phyloP scores from a whole-genome alignment of 2,329 filamentous ascomycete species.

The Alternaria viburni region DNA sequence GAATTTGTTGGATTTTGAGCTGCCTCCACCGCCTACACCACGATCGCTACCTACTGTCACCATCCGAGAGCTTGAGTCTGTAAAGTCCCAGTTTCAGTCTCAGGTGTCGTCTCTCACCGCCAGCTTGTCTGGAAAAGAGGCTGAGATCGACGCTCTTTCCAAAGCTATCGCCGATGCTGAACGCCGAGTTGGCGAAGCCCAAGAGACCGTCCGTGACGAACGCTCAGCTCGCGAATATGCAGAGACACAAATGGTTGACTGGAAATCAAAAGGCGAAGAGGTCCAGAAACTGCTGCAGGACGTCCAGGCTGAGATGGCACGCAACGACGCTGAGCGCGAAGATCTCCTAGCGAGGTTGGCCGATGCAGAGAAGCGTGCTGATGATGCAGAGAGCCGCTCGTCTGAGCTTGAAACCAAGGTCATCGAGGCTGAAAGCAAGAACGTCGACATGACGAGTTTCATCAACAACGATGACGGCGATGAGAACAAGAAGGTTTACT shows the following conservation, averaged over 20 bases:
- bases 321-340: conserved; percentile 80
- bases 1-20: conserved; percentile 77
- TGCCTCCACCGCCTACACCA: conserved; percentile 91
- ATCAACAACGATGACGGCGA: conserved; percentile 46
- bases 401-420: conserved; percentile 66
- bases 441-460: conserved; percentile 72
- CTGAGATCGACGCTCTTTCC: conserved; percentile 86
- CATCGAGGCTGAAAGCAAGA: conserved; percentile 66
- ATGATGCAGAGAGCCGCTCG: conserved; percentile 76
- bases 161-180: conserved; percentile 89
- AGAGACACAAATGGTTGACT: conserved; percentile 76
- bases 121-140: conserved; percentile 89
- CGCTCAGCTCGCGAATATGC: conserved; percentile 72
- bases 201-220: conserved; percentile 84
- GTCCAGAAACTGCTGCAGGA: conserved; percentile 82
- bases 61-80: conserved; percentile 86
- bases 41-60: conserved; percentile 90
- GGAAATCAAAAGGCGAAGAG: conserved; percentile 84
- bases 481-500: conserved; percentile 45
- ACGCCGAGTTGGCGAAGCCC: conserved; percentile 83
- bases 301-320: conserved; percentile 80
- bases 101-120: conserved; percentile 95
- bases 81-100: conserved; percentile 89
- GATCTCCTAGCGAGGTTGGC: conserved; percentile 76
- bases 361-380: conserved; percentile 74